Evolutionary conservation across 768 basidiomycete species (phyloP).

Genomic region (Amanita rimosa): DNA sequence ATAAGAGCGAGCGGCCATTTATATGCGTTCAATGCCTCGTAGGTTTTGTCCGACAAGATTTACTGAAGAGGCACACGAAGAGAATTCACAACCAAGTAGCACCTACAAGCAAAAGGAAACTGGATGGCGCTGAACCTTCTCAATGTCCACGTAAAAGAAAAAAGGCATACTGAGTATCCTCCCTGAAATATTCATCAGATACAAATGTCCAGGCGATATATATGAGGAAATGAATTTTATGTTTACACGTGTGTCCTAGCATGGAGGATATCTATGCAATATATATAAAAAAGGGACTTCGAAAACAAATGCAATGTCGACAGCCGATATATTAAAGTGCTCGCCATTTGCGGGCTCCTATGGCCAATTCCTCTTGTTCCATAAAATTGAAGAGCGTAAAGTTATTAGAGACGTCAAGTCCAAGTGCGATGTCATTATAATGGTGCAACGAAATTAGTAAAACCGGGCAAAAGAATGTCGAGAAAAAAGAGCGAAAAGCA

Average conservation of each 20-base stretch:
- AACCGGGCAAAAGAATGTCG: neutral
- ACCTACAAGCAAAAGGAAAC: neutral
- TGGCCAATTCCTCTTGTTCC: neutral
- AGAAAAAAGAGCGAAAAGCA: neutral
- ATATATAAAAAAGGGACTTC: neutral
- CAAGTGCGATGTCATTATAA: neutral
- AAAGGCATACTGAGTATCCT: neutral
- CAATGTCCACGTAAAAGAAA: neutral
- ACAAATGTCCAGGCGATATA: neutral
- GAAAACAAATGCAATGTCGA: constrained; percentile 4
- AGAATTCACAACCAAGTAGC: constrained; percentile 34
- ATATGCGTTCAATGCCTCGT: constrained; percentile 44
- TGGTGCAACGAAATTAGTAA: constrained; percentile 2
- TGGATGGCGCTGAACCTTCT: neutral
- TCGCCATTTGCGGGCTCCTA: neutral
- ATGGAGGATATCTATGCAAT: constrained; percentile 3
- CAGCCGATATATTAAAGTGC: neutral
- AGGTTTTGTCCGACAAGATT: constrained; percentile 56
- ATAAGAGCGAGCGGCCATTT: constrained; percentile 48
- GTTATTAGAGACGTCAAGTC: neutral
- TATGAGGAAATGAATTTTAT: constrained; percentile 1
- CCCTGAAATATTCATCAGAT: neutral
- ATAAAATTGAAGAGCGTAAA: neutral
- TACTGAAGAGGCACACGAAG: constrained; percentile 54
- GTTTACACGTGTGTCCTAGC: constrained; percentile 4